Conservation (phyloP, 306 rosid species). For the Trifolium fragiferum region DNA sequence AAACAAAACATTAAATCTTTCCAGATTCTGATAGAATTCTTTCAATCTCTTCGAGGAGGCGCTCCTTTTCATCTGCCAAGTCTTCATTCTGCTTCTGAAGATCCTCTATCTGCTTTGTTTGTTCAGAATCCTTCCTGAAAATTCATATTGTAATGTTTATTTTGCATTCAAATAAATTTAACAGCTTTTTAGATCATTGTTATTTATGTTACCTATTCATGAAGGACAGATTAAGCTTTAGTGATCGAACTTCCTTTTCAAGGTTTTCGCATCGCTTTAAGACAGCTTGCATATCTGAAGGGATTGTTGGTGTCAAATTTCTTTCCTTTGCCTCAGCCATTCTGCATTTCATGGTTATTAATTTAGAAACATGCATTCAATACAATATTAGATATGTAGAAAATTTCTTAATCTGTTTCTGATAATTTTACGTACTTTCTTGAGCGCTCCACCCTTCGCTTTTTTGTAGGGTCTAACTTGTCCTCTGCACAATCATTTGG, state of each 20-base stretch:
- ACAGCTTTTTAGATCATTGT: too few relatives aligned
- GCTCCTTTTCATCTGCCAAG: conserved; percentile 76
- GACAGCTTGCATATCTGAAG: conserved; percentile 84
- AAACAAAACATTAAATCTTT: conserved; percentile 48
- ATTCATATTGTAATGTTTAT: not conserved
- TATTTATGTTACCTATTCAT: too few relatives aligned
- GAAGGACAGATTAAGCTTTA: conserved; percentile 87
- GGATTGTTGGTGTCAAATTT: conserved; percentile 74
- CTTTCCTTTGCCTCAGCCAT: conserved; percentile 99
- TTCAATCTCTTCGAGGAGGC: conserved; percentile 83
- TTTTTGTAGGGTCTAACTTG: conserved; percentile 83
- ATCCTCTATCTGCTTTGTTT: conserved; percentile 94
- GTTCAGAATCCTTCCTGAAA: conserved; percentile 98
- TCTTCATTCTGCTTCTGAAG: conserved; percentile 93
- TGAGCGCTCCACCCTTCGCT: conserved; percentile 95
- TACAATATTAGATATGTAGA: conserved; percentile 8
- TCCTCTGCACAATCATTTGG: conserved; percentile 63
- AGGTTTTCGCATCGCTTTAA: conserved; percentile 87
- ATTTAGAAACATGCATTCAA: not conserved
- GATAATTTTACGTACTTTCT: conserved; percentile 68
- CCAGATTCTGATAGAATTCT: conserved; percentile 69
- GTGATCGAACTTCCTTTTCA: conserved; percentile 95
- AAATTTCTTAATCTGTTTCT: conserved; percentile 7
- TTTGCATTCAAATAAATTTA: not conserved
- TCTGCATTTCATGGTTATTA: conserved; percentile 54